Conservation (phyloP, 2,329 filamentous ascomycete species). For the Hypoxylon sp. region DNA sequence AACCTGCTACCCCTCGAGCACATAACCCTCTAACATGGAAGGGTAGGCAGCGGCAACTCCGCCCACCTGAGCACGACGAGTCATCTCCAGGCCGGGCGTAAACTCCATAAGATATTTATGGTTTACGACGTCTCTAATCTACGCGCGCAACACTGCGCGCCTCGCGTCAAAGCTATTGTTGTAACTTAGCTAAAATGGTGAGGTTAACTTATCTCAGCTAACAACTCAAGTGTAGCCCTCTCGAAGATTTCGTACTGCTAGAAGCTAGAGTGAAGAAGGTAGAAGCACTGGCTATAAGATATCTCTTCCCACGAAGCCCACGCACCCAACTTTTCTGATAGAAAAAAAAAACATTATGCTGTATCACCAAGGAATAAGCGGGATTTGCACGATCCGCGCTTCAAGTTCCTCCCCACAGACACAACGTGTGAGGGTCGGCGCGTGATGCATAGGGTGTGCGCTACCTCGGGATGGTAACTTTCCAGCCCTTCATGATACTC, state of each 20-base stretch:
- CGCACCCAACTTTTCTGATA: neutral
- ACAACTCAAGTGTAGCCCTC: conserved; percentile 4
- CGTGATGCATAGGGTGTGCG: neutral
- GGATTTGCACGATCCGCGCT: neutral
- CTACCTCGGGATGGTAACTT: neutral
- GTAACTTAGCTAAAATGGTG: conserved; percentile 22
- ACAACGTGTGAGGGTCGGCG: neutral
- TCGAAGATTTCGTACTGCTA: conserved; percentile 2
- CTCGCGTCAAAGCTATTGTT: conserved; percentile 14
- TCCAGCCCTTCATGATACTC: neutral
- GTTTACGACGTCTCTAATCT: conserved; percentile 2
- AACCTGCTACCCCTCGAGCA: conserved; percentile 10
- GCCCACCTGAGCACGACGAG: too few relatives aligned
- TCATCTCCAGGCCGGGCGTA: too few relatives aligned
- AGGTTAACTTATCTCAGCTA: conserved; percentile 25
- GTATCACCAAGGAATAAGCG: conserved; percentile 7
- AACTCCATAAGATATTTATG: neutral
- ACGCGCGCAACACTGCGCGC: conserved; percentile 1
- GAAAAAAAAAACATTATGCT: conserved; percentile 12
- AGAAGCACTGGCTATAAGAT: conserved; percentile 4
- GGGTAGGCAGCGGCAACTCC: conserved; percentile 26
- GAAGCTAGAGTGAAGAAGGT: neutral
- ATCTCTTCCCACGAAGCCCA: conserved; percentile 3
- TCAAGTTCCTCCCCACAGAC: neutral
- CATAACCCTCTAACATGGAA: conserved; percentile 22